Conservation (phyloP, 441 rosid genomes). For the Jatropha podagrica region DNA sequence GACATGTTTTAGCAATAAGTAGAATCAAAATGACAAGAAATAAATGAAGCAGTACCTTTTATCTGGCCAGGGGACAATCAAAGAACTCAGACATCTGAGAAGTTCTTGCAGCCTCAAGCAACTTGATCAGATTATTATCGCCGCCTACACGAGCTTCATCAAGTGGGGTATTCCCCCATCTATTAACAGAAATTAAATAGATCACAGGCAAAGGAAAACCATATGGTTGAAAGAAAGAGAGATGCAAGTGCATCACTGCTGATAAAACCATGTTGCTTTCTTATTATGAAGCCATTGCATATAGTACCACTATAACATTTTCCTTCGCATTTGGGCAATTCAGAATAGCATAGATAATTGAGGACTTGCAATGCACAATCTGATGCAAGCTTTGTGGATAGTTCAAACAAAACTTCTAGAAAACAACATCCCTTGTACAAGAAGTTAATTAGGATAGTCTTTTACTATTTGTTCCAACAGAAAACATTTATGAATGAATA, state of each 20-base stretch:
- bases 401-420: background rate
- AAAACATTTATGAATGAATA: no score
- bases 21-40: background rate
- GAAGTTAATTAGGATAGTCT: background rate
- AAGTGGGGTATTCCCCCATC: slow-evolving; percentile 84
- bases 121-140: slow-evolving; percentile 53
- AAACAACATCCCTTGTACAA: background rate
- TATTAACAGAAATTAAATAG: slow-evolving; percentile 20
- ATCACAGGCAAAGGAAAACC: background rate
- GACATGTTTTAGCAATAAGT: background rate
- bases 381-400: background rate
- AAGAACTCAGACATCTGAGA: slow-evolving; percentile 48
- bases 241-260: background rate
- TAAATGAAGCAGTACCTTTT: slow-evolving; percentile 32
- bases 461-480: no score
- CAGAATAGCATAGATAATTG: background rate
- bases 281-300: background rate
- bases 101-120: slow-evolving; percentile 61
- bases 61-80: slow-evolving; percentile 29
- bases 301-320: background rate
- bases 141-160: slow-evolving; percentile 60
- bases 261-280: background rate
- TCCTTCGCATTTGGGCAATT: background rate
- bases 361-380: background rate
- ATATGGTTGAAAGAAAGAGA: background rate